Percentiles rank a stretch among this genome's conserved stretches.
phyloP scores from a whole-genome alignment of 768 basidiomycete species.

The Wakefieldia striispora region DNA sequence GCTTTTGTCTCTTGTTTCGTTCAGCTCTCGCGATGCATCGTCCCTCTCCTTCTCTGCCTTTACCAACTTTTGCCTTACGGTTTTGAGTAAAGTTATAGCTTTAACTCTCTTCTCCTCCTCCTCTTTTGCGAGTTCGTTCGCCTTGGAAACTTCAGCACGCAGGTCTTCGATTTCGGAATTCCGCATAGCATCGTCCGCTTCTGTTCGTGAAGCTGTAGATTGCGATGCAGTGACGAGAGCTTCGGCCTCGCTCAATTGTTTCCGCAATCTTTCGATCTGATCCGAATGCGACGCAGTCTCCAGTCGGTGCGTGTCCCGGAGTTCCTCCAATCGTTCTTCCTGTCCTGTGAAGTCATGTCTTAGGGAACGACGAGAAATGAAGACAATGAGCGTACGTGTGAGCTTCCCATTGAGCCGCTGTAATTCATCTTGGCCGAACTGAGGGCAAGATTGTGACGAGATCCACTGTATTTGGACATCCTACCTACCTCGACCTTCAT shows the following conservation, averaged over 20 bases:
- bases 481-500: slow-evolving; percentile 68
- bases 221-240: slow-evolving; percentile 62
- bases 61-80: slow-evolving; percentile 94
- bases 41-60: slow-evolving; percentile 95
- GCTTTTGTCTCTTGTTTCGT: slow-evolving; percentile 50
- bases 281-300: slow-evolving; percentile 79
- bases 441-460: not conserved
- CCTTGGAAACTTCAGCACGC: slow-evolving; percentile 59
- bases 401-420: slow-evolving; percentile 71
- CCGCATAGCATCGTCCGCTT: slow-evolving; percentile 49
- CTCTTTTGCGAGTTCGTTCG: slow-evolving; percentile 70
- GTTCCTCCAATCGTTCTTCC: slow-evolving; percentile 79
- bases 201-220: slow-evolving; percentile 42
- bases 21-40: slow-evolving; percentile 62
- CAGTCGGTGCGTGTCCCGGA: slow-evolving; percentile 78
- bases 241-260: slow-evolving; percentile 69
- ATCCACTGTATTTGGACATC: not conserved
- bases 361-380: not conserved
- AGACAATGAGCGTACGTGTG: slow-evolving; percentile 50
- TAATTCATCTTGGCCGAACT: slow-evolving; percentile 79
- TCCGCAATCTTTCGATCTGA: slow-evolving; percentile 66
- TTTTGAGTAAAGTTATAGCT: slow-evolving; percentile 88
- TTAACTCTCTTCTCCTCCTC: slow-evolving; percentile 98
- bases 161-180: slow-evolving; percentile 57
- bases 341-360: slow-evolving; percentile 53